Percentiles rank a stretch among this genome's conserved stretches.
Conservation (phyloP, 2,329 filamentous ascomycete genomes). For the Penicillium occitanis region DNA sequence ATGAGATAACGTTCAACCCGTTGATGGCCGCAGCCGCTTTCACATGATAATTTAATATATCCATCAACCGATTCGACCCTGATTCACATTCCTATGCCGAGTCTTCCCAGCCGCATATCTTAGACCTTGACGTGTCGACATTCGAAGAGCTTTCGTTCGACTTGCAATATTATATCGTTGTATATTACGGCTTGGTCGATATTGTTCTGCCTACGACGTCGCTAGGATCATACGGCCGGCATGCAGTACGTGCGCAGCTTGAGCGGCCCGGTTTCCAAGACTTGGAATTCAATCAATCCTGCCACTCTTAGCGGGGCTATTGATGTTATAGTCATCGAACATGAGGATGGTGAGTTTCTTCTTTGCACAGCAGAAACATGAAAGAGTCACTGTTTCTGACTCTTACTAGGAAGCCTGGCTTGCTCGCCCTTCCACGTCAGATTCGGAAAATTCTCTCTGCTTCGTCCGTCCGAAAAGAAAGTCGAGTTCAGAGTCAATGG, state of each 20-base stretch:
- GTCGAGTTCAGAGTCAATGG: conserved; percentile 97
- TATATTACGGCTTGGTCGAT: conserved; percentile 13
- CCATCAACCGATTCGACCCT: neutral
- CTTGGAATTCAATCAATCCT: conserved; percentile 99
- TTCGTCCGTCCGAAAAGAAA: conserved; percentile 97
- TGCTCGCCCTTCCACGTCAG: conserved; percentile 98
- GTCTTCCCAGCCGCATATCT: conserved; percentile 19
- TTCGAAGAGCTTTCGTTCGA: neutral
- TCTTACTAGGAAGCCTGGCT: conserved; percentile 60
- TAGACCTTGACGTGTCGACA: neutral
- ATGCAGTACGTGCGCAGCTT: conserved; percentile 99
- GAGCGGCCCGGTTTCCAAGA: conserved; percentile 92
- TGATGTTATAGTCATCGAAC: conserved; percentile 97
- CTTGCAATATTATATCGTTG: conserved; percentile 7
- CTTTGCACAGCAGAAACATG: neutral
- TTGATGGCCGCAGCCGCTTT: conserved; percentile 12
- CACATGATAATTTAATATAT: conserved; percentile 15
- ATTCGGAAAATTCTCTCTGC: conserved; percentile 95
- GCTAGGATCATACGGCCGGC: conserved; percentile 30
- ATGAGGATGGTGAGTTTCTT: conserved; percentile 74
- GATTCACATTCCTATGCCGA: conserved; percentile 18
- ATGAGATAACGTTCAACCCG: conserved; percentile 7
- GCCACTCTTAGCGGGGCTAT: conserved; percentile 96
- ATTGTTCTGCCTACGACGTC: conserved; percentile 21
- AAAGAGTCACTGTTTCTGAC: conserved; percentile 11